Base-by-base conservation (phyloP, 257 asterid genomes). In the Sherardia arvensis region DNA sequence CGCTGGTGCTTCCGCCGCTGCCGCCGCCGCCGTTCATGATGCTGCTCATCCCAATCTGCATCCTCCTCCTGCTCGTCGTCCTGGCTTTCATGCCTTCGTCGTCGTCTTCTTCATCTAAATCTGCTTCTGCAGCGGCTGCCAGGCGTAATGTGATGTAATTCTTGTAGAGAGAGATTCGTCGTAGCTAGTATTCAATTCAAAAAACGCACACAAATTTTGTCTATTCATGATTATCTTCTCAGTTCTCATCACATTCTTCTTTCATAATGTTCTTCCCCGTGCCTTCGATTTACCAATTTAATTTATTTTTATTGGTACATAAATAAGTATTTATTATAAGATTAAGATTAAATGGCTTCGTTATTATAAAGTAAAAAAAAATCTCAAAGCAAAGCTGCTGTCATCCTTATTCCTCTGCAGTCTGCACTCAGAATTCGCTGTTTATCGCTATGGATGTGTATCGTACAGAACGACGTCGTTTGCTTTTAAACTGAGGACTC, bases 11-110 rank as follows among this genome's bases (percentile, higher is more conserved):
- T 14, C 96, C 96, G 30, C 93, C 95, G 8, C 55, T 84, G 58
- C 96, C 96, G 1, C 95, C 96, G 8, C 96, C 96, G 21, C 93
- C 95, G 0, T 66, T 78, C 14, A 40, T 88, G 86, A 80, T 88
- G 62, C 88, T 86, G 0, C 66, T 84, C 40, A 76, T 88, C 40
- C 96, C 96, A 0, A 75, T 88, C 40, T 76, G 77, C 70, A 74
- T 86, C 10, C 32, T 88, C 17, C 76, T 18, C 1, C 61, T 86
- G 62, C 91, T 88, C 3, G 75, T 86, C 84, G 32, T 84, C 43
- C 71, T 90, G 85, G 93, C 95, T 21, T 86, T 88, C 53, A 83
- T 75, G 88, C 90, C 97, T 12, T 64, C 75, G 7, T 61, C 75
- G 58, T 14, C 15, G 6, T 20, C 40, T 15, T 28, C 65, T 51